These are phyloP conservation scores for Alternaria triticimaculans DNA, from an alignment of 2,329 filamentous ascomycete species.

Conservation along the genomic window DNA sequence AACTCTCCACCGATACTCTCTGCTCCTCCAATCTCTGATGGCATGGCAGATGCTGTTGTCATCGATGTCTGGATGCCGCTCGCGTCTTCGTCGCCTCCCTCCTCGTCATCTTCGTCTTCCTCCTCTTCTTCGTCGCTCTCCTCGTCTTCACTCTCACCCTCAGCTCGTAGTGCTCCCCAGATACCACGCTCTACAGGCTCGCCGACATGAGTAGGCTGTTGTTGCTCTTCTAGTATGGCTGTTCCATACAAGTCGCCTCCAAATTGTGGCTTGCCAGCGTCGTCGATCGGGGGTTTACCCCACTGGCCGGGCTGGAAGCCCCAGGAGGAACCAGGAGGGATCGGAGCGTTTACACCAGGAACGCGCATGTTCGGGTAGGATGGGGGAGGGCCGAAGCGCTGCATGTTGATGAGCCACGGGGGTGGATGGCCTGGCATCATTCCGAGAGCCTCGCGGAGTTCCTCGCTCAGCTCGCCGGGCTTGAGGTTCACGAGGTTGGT, in stretches of 20 bases:
- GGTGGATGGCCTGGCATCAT: constrained; percentile 93
- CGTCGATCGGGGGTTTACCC: constrained; percentile 94
- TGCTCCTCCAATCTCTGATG: constrained; percentile 77
- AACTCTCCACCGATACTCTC: constrained; percentile 86
- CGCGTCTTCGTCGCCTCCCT: constrained; percentile 59
- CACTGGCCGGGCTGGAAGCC: constrained; percentile 95
- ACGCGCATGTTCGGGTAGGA: constrained; percentile 96
- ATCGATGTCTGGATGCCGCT: constrained; percentile 74
- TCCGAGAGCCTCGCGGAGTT: constrained; percentile 88
- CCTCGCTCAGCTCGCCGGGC: constrained; percentile 87
- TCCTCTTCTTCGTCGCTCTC: constrained; percentile 65
- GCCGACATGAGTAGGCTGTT: constrained; percentile 60
- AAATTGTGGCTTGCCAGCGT: constrained; percentile 88
- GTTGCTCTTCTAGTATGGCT: constrained; percentile 65
- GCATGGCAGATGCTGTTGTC: constrained; percentile 77
- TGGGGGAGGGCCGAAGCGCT: constrained; percentile 89
- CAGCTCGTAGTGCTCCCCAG: constrained; percentile 90
- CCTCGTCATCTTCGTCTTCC: constrained; percentile 74
- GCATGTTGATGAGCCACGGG: constrained; percentile 97
- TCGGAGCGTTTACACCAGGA: constrained; percentile 90
- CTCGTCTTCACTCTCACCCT: constrained; percentile 73
- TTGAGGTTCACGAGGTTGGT: constrained; percentile 90
- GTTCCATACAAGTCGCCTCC: constrained; percentile 95
- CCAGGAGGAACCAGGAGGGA: constrained; percentile 88
- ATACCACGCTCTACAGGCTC: constrained; percentile 85